Conservation (phyloP, 2,329 filamentous ascomycete species). For the Ceratocystis ficicola region DNA sequence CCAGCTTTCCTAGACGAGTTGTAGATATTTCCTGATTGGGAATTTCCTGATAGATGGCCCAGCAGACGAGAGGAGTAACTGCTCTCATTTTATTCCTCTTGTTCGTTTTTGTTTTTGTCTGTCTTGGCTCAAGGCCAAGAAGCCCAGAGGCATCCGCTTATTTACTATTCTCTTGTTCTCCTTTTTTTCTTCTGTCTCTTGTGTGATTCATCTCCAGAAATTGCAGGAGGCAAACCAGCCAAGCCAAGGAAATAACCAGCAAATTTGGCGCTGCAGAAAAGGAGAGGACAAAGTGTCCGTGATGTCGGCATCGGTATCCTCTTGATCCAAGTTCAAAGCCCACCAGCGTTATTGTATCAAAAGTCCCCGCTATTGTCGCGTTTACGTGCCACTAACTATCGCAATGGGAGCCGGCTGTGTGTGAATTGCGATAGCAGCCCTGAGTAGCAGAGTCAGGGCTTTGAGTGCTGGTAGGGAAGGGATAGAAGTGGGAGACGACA, state of each 20-base stretch:
- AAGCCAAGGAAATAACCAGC: not conserved
- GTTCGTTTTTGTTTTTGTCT: not conserved
- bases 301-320: slow-evolving; percentile 2
- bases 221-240: not conserved
- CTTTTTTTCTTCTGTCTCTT: not conserved
- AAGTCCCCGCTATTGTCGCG: not conserved
- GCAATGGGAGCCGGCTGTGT: not conserved
- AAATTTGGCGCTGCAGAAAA: not conserved
- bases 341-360: not conserved
- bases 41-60: not conserved
- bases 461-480: not conserved
- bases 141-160: not conserved
- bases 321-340: slow-evolving; percentile 6
- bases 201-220: not conserved
- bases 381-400: not conserved
- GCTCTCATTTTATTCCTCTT: not conserved
- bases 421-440: not conserved
- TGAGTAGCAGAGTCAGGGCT: not conserved
- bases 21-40: slow-evolving; percentile 9
- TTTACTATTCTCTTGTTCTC: not conserved
- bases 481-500: not conserved
- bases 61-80: not conserved
- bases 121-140: not conserved
- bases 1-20: not conserved
- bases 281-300: not conserved